A percentile compares a stretch with the other conserved stretches of the same genome.
phyloP scores from a whole-genome alignment of 106 monocot species.

The Allium fistulosum region DNA sequence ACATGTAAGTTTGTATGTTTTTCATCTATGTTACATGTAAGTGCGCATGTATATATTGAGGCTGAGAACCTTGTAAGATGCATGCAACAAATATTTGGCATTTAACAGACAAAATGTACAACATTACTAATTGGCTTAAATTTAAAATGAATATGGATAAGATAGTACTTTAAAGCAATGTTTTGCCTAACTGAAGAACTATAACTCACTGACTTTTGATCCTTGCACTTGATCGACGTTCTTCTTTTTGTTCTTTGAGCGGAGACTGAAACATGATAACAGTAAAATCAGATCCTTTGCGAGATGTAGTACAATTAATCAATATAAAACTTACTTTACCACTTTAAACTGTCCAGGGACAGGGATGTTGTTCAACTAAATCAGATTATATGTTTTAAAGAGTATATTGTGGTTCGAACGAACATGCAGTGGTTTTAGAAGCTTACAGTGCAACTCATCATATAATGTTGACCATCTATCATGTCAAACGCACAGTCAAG shows the following conservation, averaged over 20 bases:
- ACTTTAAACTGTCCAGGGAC: not conserved
- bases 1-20: no score
- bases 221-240: slow-evolving; percentile 1
- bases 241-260: slow-evolving; percentile 6
- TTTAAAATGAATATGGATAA: no score
- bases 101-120: no score
- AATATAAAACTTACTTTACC: not conserved
- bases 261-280: slow-evolving; percentile 11
- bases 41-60: no score
- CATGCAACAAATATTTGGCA: no score
- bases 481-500: no score
- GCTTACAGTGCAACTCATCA: not conserved
- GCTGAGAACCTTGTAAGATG: no score
- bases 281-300: slow-evolving; percentile 1
- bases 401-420: not conserved
- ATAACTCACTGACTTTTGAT: slow-evolving; percentile 5
- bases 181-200: not conserved
- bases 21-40: no score
- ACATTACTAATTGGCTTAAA: no score
- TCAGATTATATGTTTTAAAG: not conserved
- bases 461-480: no score
- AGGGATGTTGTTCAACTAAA: not conserved
- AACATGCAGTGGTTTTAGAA: not conserved
- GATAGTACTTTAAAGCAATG: no score
- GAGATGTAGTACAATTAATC: not conserved